Percentiles rank a stretch among this genome's conserved stretches.
Conservation (phyloP, 441 rosid species). For the Metrosideros polymorpha region DNA sequence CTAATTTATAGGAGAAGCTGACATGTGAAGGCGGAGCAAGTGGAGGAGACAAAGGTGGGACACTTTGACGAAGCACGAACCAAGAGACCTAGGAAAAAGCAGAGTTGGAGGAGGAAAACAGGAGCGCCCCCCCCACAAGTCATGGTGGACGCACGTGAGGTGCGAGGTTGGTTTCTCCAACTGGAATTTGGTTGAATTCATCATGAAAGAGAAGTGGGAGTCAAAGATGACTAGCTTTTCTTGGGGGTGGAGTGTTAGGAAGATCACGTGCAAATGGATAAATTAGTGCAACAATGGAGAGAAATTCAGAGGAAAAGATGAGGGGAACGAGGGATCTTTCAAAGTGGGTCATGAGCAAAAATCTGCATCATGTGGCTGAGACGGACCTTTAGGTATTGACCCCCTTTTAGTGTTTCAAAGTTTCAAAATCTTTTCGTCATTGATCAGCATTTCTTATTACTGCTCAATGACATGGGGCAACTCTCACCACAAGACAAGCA, state of each 20-base stretch:
- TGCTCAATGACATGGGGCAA: not conserved
- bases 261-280: not conserved
- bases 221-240: not conserved
- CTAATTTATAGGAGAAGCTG: not conserved
- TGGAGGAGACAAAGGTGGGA: not conserved
- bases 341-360: not conserved
- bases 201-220: not conserved
- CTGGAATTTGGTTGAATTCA: not conserved
- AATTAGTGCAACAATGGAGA: not conserved
- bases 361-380: not conserved
- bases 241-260: not conserved
- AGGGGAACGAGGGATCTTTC: not conserved
- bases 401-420: not conserved
- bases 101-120: not conserved
- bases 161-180: not conserved
- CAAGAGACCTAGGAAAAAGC: not conserved
- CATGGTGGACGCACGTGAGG: not conserved
- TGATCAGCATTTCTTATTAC: not conserved
- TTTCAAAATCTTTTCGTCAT: not conserved
- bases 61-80: not conserved
- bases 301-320: not conserved
- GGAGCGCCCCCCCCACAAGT: not conserved
- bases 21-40: not conserved
- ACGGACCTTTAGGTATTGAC: not conserved
- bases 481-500: not conserved